Evolutionary conservation across 192 early-diverging fungal species (phyloP).

Genomic region (Coemansia javaensis): DNA sequence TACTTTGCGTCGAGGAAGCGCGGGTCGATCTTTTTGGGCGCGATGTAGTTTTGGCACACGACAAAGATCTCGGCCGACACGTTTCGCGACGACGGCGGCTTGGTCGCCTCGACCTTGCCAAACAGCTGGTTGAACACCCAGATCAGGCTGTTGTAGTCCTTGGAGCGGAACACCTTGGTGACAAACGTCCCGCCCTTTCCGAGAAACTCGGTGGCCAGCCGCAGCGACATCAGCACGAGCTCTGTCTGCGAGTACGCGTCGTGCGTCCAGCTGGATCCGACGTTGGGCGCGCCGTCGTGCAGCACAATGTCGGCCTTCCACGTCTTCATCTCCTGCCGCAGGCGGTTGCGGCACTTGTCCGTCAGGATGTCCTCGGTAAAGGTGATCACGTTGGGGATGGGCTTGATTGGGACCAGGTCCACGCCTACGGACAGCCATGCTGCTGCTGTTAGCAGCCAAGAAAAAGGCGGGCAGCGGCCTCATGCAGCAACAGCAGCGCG

Average conservation of each 20-base stretch:
- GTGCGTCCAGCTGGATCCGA: slow-evolving; percentile 91
- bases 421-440: slow-evolving; percentile 58
- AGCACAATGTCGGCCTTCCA: slow-evolving; percentile 99
- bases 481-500: neutral
- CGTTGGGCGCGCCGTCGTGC: slow-evolving; percentile 99
- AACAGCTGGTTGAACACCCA: slow-evolving; percentile 99
- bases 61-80: slow-evolving; percentile 99
- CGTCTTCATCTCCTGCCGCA: slow-evolving; percentile 88
- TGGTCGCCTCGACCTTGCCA: slow-evolving; percentile 94
- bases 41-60: slow-evolving; percentile 88
- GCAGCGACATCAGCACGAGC: slow-evolving; percentile 84
- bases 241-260: slow-evolving; percentile 97
- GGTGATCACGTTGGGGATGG: slow-evolving; percentile 91
- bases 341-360: slow-evolving; percentile 79
- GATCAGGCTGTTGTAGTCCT: slow-evolving; percentile 98
- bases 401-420: slow-evolving; percentile 94
- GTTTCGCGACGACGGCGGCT: slow-evolving; percentile 94
- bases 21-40: slow-evolving; percentile 93
- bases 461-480: no score
- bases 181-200: slow-evolving; percentile 90
- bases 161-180: slow-evolving; percentile 97
- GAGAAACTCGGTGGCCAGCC: slow-evolving; percentile 92
- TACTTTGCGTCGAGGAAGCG: slow-evolving; percentile 86
- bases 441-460: no score
- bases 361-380: slow-evolving; percentile 96